Base-by-base conservation (phyloP, 768 basidiomycete genomes). In the Pulveroboletus ravenelii region DNA sequence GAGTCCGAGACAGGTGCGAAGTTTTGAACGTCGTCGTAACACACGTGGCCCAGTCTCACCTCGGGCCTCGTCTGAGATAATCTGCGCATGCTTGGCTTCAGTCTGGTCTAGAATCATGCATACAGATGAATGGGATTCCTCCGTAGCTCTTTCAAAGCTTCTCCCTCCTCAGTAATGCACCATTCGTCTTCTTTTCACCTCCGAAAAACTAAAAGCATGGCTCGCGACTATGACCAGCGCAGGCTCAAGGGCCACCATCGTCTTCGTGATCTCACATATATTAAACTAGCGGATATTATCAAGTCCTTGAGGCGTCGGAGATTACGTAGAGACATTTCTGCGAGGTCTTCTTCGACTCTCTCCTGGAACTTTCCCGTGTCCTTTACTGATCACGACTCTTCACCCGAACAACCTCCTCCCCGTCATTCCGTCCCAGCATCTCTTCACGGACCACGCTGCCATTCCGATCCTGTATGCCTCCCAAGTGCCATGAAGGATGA, bases 231-330 rank as follows among this genome's bases (percentile, higher is more conserved):
- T 38, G 43, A 41, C 25, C 47, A 48, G 9, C 51, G 42, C 49
- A 63, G 56, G 39, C 25, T 29, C 25, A 46, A 48, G 0, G 17
- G 47, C 34, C 45, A 48, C 25, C 52, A 41, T 40, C 56, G 56
- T 25, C 44, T 61, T 45, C 44, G 50, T n/a, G 61, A 63, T 29
- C 50, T 52, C 25, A 48, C 63, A 6, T 54, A 51, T 23, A 46
- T 53, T 6, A 64, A 58, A 52, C 38, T 65, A 10, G 48, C 34
- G 10, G 50, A 55, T 9, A 50, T 65, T 29, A 47, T 64, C 58
- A 61, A 61, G 45, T 58, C 56, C 32, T 45, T 65, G 41, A 56
- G 61, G 25, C 45, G 35, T 25, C 39, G 51, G 30, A 47, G 50
- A 47, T 39, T 56, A 39, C 50, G 44, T 37, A 50, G 36, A 38